Evolutionary conservation across 768 basidiomycete species (phyloP), one percentile per base, ranked within the genome.

Genomic region (Serendipita vermifera): DNA sequence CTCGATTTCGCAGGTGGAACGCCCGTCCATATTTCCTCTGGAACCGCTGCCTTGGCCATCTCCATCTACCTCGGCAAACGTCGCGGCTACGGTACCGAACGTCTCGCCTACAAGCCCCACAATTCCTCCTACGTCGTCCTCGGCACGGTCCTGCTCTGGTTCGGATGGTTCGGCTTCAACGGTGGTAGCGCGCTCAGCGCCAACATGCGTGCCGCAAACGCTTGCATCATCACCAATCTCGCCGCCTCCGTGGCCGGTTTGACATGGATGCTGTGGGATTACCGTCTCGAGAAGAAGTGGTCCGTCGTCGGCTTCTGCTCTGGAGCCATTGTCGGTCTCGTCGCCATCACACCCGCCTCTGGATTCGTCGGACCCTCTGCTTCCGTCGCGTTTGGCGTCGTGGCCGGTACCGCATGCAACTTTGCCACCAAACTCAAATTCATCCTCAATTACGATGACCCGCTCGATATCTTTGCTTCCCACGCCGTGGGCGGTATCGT

Each of bases 401-500:
- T 88, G 63, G 86, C 83, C 0, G 87, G 87, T 15, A 85, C 83
- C 0, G 61, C 82, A 2, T 96, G 89, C 73, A 98, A 98, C 70
- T 90, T 89, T 67, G 87, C 90, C n/a, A 97, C 94, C 3, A 84
- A 94, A 63, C 77, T 98, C 66, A 98, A 97, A 72, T 89, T 86
- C 67, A 48, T 86, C 27, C 72, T 81, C 60, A 73, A 75, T 29
- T 87, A 81, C 62, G 87, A 90, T 59, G 87, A 90, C 65, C 77
- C 84, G 13, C 78, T 90, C 15, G 87, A 90, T 75, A 91, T 97
- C 65, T 96, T 94, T 64, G 90, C 93, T 3, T 82, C 83, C 14
- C 87, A 89, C 63, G 78, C 74, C 31, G 66, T 91, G 41, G 89
- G 89, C 57, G 87, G 88, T 32, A 64, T 89, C 33, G 77, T 85